Conservation (phyloP, 2,329 filamentous ascomycete genomes). For the Metarhizium robertsii region DNA sequence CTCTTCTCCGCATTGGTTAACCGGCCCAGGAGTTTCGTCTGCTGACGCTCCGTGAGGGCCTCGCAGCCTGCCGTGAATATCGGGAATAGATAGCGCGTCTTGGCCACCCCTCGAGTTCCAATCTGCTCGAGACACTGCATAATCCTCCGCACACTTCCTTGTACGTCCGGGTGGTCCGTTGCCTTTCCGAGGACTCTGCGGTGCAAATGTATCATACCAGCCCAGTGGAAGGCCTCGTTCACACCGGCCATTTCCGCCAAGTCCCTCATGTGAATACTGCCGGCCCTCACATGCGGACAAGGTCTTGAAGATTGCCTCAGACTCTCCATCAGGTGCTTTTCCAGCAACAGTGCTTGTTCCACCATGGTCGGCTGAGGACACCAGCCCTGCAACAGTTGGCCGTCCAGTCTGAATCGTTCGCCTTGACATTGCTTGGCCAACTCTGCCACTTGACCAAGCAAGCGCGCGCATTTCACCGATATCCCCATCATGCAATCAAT, state of each 20-base stretch:
- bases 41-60: constrained; percentile 44
- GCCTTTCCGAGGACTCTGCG: constrained; percentile 60
- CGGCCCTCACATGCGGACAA: constrained; percentile 37
- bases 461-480: constrained; percentile 59
- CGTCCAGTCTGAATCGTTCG: constrained; percentile 47
- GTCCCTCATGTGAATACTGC: constrained; percentile 44
- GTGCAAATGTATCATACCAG: constrained; percentile 66
- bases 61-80: constrained; percentile 80
- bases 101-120: constrained; percentile 56
- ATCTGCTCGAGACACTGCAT: constrained; percentile 53
- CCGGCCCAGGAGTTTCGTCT: constrained; percentile 53
- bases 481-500: constrained; percentile 68
- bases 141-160: constrained; percentile 53
- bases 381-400: constrained; percentile 39
- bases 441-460: constrained; percentile 67
- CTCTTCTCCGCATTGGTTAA: constrained; percentile 60
- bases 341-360: constrained; percentile 48
- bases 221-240: constrained; percentile 73
- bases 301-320: constrained; percentile 31
- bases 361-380: constrained; percentile 34
- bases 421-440: constrained; percentile 60
- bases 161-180: constrained; percentile 49
- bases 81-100: constrained; percentile 68
- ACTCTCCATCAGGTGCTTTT: constrained; percentile 51
- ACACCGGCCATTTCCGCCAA: constrained; percentile 57